phyloP scores from a whole-genome alignment of 495 filamentous ascomycete species.

The Lasiosphaeria hispida region DNA sequence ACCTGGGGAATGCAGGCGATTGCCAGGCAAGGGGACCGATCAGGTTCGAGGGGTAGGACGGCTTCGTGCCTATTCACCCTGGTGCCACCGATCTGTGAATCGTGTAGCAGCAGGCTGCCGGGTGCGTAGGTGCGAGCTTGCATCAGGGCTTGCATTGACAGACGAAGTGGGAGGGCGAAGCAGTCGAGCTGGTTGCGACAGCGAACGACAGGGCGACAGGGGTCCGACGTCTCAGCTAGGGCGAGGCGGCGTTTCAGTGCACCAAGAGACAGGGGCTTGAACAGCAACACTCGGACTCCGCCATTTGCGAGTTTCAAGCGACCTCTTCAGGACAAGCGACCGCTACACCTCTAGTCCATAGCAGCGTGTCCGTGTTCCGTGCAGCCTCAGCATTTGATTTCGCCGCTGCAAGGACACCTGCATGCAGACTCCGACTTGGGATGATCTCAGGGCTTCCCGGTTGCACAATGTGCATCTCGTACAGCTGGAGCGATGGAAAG shows the following conservation, averaged over 20 bases:
- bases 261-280: conserved; percentile 8
- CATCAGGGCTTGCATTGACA: conserved; percentile 23
- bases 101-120: conserved; percentile 9
- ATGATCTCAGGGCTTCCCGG: no score
- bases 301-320: conserved; percentile 7
- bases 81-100: conserved; percentile 11
- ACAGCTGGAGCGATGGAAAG: no score
- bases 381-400: not conserved
- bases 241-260: conserved; percentile 25
- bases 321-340: not conserved
- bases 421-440: not conserved
- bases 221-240: conserved; percentile 28
- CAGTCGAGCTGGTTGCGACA: conserved; percentile 9
- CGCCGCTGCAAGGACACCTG: not conserved
- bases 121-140: conserved; percentile 11
- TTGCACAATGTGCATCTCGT: no score
- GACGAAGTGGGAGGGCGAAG: conserved; percentile 9
- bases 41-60: not conserved
- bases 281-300: conserved; percentile 9
- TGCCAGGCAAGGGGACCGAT: conserved; percentile 2
- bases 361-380: not conserved
- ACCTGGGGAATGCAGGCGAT: not conserved
- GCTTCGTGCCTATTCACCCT: not conserved
- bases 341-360: not conserved
- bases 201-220: conserved; percentile 14